Evolutionary conservation across 1,139 yeast species (phyloP).

Genomic region (Pichia sp.): DNA sequence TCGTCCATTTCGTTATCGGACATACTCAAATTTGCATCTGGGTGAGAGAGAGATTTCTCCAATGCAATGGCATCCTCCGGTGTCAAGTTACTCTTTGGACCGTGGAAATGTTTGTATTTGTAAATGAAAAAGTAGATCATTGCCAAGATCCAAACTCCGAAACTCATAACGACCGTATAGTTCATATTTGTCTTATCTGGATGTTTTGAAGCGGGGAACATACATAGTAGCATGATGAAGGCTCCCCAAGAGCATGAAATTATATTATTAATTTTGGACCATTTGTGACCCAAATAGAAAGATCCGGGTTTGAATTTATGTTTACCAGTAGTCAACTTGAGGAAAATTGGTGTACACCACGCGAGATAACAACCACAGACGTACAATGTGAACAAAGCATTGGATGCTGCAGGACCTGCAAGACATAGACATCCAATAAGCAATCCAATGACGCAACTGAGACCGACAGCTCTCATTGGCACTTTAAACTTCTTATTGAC

Average conservation of each 20-base stretch:
- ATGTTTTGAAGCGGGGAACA: slow-evolving; percentile 35
- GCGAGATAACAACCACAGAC: slow-evolving; percentile 58
- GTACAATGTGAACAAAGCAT: slow-evolving; percentile 50
- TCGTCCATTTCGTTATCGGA: too few species aligned
- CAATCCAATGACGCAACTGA: slow-evolving; percentile 41
- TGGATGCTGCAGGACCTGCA: slow-evolving; percentile 54
- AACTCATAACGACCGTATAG: slow-evolving; percentile 42
- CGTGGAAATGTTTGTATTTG: slow-evolving; percentile 42
- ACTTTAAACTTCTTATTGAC: slow-evolving; percentile 47
- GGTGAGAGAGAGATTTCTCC: slow-evolving; percentile 1
- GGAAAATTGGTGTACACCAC: slow-evolving; percentile 51
- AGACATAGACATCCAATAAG: slow-evolving; percentile 52
- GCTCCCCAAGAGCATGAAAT: slow-evolving; percentile 29
- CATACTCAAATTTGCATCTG: too few species aligned
- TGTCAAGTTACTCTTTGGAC: slow-evolving; percentile 38
- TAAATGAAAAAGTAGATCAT: slow-evolving; percentile 37
- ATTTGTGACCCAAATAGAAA: slow-evolving; percentile 47
- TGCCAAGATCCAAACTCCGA: slow-evolving; percentile 42
- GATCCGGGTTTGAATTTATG: slow-evolving; percentile 55
- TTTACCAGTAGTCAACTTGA: slow-evolving; percentile 40
- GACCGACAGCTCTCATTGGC: slow-evolving; percentile 55
- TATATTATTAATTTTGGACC: slow-evolving; percentile 38
- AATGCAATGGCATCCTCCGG: slow-evolving; percentile 6
- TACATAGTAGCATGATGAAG: slow-evolving; percentile 39
- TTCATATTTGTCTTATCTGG: slow-evolving; percentile 31